Evolutionary conservation across 129 eudicot genomes (phyloP).

Genomic region (Flaveria brownii): DNA sequence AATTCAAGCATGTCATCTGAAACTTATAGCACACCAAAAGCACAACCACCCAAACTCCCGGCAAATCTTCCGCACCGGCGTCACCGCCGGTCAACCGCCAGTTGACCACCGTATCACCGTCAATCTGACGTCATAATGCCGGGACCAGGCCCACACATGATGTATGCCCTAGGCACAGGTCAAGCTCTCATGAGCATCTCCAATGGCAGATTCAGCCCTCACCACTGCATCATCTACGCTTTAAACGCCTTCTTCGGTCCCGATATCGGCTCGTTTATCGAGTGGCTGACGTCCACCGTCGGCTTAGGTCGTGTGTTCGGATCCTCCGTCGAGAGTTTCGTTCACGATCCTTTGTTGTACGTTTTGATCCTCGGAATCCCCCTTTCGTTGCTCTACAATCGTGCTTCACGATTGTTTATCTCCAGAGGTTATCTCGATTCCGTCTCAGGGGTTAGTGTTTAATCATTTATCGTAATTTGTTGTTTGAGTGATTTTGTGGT

Average conservation of each 20-base stretch:
- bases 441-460: conserved; percentile 68
- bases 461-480: neutral
- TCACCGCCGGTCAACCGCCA: neutral
- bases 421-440: conserved; percentile 67
- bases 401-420: conserved; percentile 54
- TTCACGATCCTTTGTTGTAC: conserved; percentile 87
- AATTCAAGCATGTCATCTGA: too few relatives aligned
- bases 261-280: conserved; percentile 86
- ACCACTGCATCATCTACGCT: conserved; percentile 80
- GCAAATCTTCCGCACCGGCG: conserved; percentile 4
- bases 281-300: conserved; percentile 80
- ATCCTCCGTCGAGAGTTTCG: conserved; percentile 54
- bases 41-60: neutral
- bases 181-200: conserved; percentile 64
- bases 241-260: conserved; percentile 98
- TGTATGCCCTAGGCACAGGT: conserved; percentile 73
- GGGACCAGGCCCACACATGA: conserved; percentile 99
- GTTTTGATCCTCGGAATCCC: conserved; percentile 71
- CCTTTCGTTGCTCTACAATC: conserved; percentile 61
- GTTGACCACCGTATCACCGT: neutral
- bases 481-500: neutral
- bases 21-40: too few relatives aligned
- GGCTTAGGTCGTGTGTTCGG: conserved; percentile 56
- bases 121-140: conserved; percentile 50
- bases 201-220: conserved; percentile 85